Base-by-base conservation (phyloP, 148 eudicot species). In the Vaccinium darrowii region DNA sequence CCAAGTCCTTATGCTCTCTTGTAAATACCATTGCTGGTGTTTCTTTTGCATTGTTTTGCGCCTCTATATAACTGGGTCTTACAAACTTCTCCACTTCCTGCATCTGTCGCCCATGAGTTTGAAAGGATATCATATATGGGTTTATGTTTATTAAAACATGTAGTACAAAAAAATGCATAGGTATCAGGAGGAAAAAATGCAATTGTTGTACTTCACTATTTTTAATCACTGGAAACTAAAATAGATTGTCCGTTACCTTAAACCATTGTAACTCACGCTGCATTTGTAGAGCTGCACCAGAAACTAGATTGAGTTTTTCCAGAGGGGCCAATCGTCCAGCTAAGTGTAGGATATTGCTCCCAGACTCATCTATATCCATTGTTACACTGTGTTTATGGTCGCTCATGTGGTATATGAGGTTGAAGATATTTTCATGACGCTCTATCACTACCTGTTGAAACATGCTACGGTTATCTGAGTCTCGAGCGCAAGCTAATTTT, bases 381-480 rank as follows among this genome's bases (percentile, higher is more conserved):
- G 50, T 14, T 1, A 73, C 15, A 36, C 1, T 4, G 1, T 73
- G 21, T 4, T 73, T 73, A 73, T 73, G 77, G 8, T 73, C 77
- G 18, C 83, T 87, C 4, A 85, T 78, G 57, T 89, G 86, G 67
- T 82, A 83, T 75, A 89, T 79, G 2, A 87, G 76, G 25, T 65
- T 83, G 73, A 87, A 89, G 7, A 89, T 83, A 60, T 76, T 39
- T 57, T 83, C 89, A 65, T 71, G 88, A 0, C 89, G 86, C 13
- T 63, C 25, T 4, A 79, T 18, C 53, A 89, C 89, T 0, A 89
- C 91, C 11, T 71, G 67, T 51, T 89, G 91, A 72, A 89, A 89
- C 33, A 87, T 62, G 79, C 73, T 82, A 7, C 23, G 71, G 2
- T 43, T 6, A 3, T 63, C 78, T 15, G 54, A 39, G 36, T 89